Evolutionary conservation across 2,329 filamentous ascomycete species (phyloP), one percentile per base, ranked within the genome.

Genomic region (Trichophaea hybrida): DNA sequence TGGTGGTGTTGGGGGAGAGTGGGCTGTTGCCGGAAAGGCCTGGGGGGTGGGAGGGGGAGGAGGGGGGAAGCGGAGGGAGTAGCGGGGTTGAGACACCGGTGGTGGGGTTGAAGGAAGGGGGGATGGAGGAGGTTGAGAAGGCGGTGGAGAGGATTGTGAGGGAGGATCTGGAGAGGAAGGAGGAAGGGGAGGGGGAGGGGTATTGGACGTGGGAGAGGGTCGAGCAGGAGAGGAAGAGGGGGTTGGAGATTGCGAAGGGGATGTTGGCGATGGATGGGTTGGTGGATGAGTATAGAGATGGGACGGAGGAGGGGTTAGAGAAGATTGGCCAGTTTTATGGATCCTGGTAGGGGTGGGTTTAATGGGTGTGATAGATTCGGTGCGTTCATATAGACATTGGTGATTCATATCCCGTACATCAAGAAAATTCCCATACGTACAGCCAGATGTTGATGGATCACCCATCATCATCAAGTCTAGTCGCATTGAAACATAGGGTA

Each of bases 11-110:
- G 32, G 76, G 80, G 48, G 79, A 83, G 38, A 84, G 84, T 54
- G 82, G 83, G 1, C 75, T 96, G 70, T 74, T 97, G 55, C 93
- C 93, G 0, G 74, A 78, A 59, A 78, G 83, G 52, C 88, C 88
- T 0, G 82, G 79, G 8, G 84, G 83, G 24, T n/a, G n/a, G n/a
- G 44, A 32, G 1, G 10, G 13, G 8, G 49, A 35, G 33, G 31
- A 38, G 6, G 31, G 32, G 2, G 24, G 15, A 17, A n/a, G 33
- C 8, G 54, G 52, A 34, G 35, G 38, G 7, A 54, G 62, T 8
- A 62, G 58, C 55, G 61, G 60, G 37, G 57, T 57, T 24, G 53
- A 55, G 10, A 55, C 58, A 3, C 58, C 58, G 10, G 56, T 33
- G 31, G 49, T 33, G 37, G 35, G 54, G n/a, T 33, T 54, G 33